Conservation (phyloP, 75 land plant species). For the Adiantum capillusveneris region DNA sequence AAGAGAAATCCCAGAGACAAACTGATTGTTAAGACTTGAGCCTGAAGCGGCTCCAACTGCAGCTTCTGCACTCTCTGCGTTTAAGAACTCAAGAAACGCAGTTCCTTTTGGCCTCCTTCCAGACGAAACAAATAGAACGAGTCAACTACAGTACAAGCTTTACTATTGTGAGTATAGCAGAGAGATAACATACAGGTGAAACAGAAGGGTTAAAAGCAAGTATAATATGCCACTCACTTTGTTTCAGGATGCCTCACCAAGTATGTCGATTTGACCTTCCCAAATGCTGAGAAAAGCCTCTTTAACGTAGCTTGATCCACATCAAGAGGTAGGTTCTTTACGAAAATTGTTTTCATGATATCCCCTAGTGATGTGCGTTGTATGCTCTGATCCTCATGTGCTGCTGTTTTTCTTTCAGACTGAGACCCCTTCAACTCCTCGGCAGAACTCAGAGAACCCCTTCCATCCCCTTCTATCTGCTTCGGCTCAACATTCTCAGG, state of each 20-base stretch:
- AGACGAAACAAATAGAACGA: neutral
- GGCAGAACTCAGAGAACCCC: constrained; percentile 3
- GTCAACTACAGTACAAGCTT: too few relatives aligned
- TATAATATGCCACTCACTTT: constrained; percentile 37
- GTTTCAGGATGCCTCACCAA: constrained; percentile 77
- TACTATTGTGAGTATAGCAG: neutral
- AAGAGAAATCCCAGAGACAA: constrained; percentile 38
- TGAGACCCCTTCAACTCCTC: constrained; percentile 5
- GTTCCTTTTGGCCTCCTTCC: constrained; percentile 85
- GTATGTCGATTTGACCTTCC: constrained; percentile 71
- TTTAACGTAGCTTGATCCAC: constrained; percentile 55
- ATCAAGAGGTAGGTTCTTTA: constrained; percentile 84
- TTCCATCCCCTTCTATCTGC: constrained; percentile 14
- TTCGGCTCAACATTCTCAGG: constrained; percentile 2
- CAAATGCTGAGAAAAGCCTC: constrained; percentile 65
- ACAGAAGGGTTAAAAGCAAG: too few relatives aligned
- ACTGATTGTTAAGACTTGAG: constrained; percentile 20
- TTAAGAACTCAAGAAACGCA: constrained; percentile 73
- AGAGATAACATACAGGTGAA: neutral
- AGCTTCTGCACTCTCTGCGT: constrained; percentile 53
- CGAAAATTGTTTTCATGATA: constrained; percentile 62
- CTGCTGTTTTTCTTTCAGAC: neutral
- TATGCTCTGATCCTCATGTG: constrained; percentile 4
- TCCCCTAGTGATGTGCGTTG: constrained; percentile 16
- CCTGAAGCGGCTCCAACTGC: constrained; percentile 62